Base-by-base conservation (phyloP, 352 stramenopile genomes). In the Pythium aristosporum region DNA sequence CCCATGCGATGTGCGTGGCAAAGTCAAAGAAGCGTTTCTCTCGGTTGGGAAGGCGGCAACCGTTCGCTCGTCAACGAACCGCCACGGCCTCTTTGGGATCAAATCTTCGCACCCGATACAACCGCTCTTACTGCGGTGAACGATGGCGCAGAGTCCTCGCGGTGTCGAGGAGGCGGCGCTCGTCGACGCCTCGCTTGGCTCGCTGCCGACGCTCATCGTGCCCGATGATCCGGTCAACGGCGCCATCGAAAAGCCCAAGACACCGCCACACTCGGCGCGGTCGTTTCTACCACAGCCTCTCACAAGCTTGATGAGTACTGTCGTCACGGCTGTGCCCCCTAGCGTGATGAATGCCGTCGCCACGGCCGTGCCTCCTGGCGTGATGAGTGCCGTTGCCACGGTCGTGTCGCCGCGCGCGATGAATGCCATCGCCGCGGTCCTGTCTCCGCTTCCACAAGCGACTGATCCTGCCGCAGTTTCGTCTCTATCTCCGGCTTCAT, bases 141-240 rank as follows among this genome's bases (percentile, higher is more conserved):
- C 51, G 34, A 67, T 67, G 60, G 50, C 60, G 20, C 60, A 61
- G 42, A 54, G n/a, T 48, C 20, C 44, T 2, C 28, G 20, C 41
- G 37, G 10, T 30, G 44, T 30, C 42, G 61, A 23, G 23, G 49
- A 66, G 15, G 52, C 16, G 13, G 50, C 32, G 32, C 65, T 72
- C 12, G 41, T 64, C 32, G 66, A 72, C 43, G 44, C 69, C 8
- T 70, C 71, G 49, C 62, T 81, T 9, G 73, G 73, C 18, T 76
- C 73, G 21, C 34, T 89, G 36, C 80, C 82, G 21, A 87, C 80
- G 58, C 74, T 91, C 30, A 84, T 89, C 21, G 82, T 91, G 28
- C 82, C 82, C 3, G 80, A 89, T 50, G 82, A 91, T 46, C 82
- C 82, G 5, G 61, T 82, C 54, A 85, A 71, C 11, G 82, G 82